These are phyloP conservation scores for Mucuna pruriens DNA, from an alignment of 306 rosid species.

Conservation along the genomic window DNA sequence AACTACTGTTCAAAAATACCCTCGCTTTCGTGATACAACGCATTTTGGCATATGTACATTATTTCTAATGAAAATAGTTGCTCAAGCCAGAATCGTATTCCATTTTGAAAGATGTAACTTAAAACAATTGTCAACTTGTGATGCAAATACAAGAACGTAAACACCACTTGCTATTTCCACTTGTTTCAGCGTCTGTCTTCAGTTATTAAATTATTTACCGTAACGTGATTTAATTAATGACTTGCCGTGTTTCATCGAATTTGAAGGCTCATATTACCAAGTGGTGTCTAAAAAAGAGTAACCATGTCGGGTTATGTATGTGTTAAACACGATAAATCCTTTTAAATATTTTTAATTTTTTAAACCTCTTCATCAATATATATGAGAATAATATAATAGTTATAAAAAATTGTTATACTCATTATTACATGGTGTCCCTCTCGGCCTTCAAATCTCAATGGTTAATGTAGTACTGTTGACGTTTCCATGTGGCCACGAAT, in stretches of 20 bases:
- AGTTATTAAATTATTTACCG: neutral
- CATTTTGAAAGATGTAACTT: neutral
- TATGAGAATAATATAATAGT: neutral
- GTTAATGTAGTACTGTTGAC: neutral
- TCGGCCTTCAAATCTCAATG: neutral
- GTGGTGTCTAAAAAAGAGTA: neutral
- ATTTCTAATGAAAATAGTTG: neutral
- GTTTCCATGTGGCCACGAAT: constrained; percentile 25
- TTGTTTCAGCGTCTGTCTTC: neutral
- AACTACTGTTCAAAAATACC: neutral
- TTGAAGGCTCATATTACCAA: neutral
- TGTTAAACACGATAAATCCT: neutral
- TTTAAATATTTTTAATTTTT: neutral
- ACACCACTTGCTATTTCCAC: neutral
- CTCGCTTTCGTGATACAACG: neutral
- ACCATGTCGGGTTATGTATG: neutral
- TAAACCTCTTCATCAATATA: neutral
- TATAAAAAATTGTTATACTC: too few species aligned
- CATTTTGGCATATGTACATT: neutral
- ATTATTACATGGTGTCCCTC: too few species aligned
- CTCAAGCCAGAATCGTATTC: neutral
- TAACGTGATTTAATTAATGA: neutral
- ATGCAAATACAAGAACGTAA: neutral
- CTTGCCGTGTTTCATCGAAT: neutral
- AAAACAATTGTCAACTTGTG: constrained; percentile 2